A percentile compares a stretch with the other conserved stretches of the same genome.
These are phyloP conservation scores for Eucalyptus cladocalyx DNA, from an alignment of 345 rosid genomes.

Conservation along the genomic window DNA sequence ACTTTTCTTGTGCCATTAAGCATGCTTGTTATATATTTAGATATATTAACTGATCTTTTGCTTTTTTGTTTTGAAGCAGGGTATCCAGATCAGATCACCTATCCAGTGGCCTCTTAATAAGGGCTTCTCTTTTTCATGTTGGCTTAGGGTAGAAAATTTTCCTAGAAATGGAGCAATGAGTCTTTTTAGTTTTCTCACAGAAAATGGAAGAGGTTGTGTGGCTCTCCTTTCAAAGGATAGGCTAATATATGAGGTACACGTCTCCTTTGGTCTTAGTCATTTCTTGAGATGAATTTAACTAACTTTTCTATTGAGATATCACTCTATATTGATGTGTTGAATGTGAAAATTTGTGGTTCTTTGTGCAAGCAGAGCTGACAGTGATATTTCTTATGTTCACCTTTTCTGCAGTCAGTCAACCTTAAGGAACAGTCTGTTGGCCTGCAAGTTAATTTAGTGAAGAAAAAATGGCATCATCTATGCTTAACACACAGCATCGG, in stretches of 20 bases:
- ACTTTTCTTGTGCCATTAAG: background rate
- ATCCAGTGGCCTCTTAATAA: slow-evolving; percentile 85
- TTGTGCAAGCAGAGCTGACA: background rate
- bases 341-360: background rate
- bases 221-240: slow-evolving; percentile 61
- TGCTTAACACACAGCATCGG: slow-evolving; percentile 86
- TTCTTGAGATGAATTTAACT: background rate
- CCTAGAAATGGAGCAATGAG: slow-evolving; percentile 66
- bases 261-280: background rate
- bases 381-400: background rate
- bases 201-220: slow-evolving; percentile 83
- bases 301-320: background rate
- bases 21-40: background rate
- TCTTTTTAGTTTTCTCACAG: slow-evolving; percentile 81
- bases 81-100: slow-evolving; percentile 71
- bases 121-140: slow-evolving; percentile 93
- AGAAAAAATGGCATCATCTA: slow-evolving; percentile 87
- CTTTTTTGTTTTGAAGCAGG: slow-evolving; percentile 28
- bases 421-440: slow-evolving; percentile 60
- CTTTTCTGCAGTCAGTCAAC: slow-evolving; percentile 56
- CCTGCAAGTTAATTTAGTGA: slow-evolving; percentile 40
- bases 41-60: background rate
- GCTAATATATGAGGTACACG: slow-evolving; percentile 59
- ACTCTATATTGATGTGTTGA: background rate
- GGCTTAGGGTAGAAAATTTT: slow-evolving; percentile 92